Evolutionary conservation across 2,329 filamentous ascomycete genomes (phyloP), one percentile per base, ranked within the genome.

Genomic region (Sporothrix variecibatus): DNA sequence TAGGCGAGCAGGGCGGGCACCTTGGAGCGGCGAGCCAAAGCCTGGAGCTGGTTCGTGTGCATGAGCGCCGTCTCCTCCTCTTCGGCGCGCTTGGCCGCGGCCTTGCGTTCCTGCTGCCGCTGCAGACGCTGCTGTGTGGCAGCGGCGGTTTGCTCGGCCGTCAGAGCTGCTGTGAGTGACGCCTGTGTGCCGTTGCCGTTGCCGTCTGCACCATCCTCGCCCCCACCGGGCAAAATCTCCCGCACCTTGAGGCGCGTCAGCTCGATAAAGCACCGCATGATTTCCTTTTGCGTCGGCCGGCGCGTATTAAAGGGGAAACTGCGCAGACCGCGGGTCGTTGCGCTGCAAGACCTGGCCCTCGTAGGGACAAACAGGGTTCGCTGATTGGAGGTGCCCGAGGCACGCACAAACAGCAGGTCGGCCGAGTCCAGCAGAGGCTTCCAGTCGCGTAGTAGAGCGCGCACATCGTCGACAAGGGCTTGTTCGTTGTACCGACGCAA

Each of bases 251-350:
- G 87, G 20, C 96, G 87, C 0, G 96, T 99, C 43, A 99, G 87
- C 83, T 99, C 96, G 76, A 97, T 93, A 79, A 98, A 99, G 0
- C 93, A 93, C 53, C 95, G 90, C 92, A 98, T 96, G 0, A 99
- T 90, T 82, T 99, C 96, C 67, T 92, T 93, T 80, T 98, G 95
- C 0, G 96, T 99, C 0, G 96, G 94, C 74, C 96, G 88, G 15
- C 94, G 89, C 9, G 96, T 99, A 81, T 89, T 97, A 82, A 99
- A 99, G 0, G 96, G 96, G 76, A 99, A 98, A 0, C 93, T 92
- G 73, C 96, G 88, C 79, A 97, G 87, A 49, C 96, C 96, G 87
- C 0, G 91, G 85, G 79, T 99, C 96, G 75, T 94, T 94, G 12
- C 90, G 88, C 74, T 87, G 90, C 72, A 99, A 83, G 0, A 97